Percentiles rank a stretch among this genome's conserved stretches.
Evolutionary conservation across 345 rosid genomes (phyloP).

Genomic region (Cardamine chenopodiifolia): DNA sequence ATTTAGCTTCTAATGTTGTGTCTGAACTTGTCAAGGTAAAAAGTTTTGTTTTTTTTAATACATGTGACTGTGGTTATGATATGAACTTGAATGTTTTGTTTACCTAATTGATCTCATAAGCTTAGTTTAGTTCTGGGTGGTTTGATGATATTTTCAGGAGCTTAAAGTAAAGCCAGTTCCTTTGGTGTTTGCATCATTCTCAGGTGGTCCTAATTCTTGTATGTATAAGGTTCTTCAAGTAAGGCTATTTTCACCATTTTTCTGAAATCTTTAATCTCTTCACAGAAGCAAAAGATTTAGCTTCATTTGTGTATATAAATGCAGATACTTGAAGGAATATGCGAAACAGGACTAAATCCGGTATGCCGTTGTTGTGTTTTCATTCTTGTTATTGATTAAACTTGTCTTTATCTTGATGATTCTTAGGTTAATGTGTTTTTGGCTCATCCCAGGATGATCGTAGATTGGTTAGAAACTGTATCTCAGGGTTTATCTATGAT

Average conservation of each 20-base stretch:
- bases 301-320: no score
- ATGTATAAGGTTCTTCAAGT: constrained; percentile 96
- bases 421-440: constrained; percentile 8
- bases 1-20: constrained; percentile 63
- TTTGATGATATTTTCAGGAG: constrained; percentile 51
- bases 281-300: not conserved
- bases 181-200: constrained; percentile 79
- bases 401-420: not conserved
- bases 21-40: constrained; percentile 70
- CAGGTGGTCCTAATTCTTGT: constrained; percentile 91
- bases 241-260: constrained; percentile 22
- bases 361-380: constrained; percentile 44
- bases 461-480: constrained; percentile 68
- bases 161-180: constrained; percentile 76
- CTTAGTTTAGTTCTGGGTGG: constrained; percentile 12
- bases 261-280: not conserved
- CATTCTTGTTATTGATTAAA: not conserved
- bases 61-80: no score
- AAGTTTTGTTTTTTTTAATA: not conserved
- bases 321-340: constrained; percentile 73
- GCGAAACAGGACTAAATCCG: constrained; percentile 52
- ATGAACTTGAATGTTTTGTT: not conserved
- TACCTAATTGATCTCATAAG: constrained; percentile 11
- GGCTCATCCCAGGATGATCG: constrained; percentile 60
- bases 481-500: constrained; percentile 79